Conservation (phyloP, 164 flowering plant genomes). For the Dillenia suffruticosa region DNA sequence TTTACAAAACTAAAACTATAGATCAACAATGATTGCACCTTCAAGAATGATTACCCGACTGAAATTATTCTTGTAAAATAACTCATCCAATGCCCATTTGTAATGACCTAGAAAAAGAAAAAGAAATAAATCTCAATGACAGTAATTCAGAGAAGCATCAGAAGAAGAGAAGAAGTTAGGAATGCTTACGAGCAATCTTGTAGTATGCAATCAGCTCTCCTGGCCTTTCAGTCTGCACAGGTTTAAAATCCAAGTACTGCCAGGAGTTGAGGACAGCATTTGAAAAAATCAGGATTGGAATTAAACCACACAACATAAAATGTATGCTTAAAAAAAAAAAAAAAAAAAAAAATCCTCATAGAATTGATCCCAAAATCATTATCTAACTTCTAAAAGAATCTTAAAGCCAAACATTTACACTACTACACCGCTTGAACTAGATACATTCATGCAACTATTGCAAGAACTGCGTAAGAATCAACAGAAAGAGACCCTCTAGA, state of each 20-base stretch:
- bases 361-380: not conserved
- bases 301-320: not conserved
- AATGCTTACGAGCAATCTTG: constrained; percentile 84
- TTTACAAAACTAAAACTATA: not conserved
- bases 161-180: constrained; percentile 1
- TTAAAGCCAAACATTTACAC: no score
- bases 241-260: constrained; percentile 85
- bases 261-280: constrained; percentile 16
- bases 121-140: constrained; percentile 6
- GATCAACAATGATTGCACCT: constrained; percentile 39
- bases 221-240: constrained; percentile 75
- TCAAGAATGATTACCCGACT: constrained; percentile 86
- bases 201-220: constrained; percentile 96
- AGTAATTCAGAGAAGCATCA: constrained; percentile 1
- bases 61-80: constrained; percentile 83
- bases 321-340: not conserved
- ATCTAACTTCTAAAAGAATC: no score
- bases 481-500: not conserved
- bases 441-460: no score
- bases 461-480: not conserved
- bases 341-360: not conserved
- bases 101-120: constrained; percentile 65
- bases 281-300: not conserved
- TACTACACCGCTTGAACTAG: no score
- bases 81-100: constrained; percentile 88